phyloP scores from a whole-genome alignment of 129 eudicot species.

The Flaveria linearis region DNA sequence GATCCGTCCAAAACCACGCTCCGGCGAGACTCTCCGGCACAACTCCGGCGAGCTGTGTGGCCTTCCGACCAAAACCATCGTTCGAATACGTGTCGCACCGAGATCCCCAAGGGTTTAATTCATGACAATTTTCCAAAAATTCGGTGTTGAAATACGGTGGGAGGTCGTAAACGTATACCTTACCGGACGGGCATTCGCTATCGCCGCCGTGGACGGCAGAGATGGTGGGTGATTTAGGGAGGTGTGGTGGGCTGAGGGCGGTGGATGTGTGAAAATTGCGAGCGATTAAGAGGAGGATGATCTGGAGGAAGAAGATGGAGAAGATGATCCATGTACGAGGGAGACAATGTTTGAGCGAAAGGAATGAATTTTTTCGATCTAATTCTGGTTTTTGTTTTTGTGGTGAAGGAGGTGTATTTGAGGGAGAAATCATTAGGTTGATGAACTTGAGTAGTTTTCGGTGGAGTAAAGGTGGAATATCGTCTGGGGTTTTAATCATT shows the following conservation, averaged over 20 bases:
- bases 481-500: conserved; percentile 25
- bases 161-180: conserved; percentile 59
- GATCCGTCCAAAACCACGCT: conserved; percentile 89
- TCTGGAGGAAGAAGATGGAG: conserved; percentile 66
- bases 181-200: conserved; percentile 49
- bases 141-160: conserved; percentile 57
- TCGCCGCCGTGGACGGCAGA: background rate
- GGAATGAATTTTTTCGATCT: conserved; percentile 44
- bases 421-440: conserved; percentile 61
- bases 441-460: conserved; percentile 30
- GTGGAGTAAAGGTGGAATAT: conserved; percentile 37
- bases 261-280: conserved; percentile 48
- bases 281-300: conserved; percentile 56
- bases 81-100: conserved; percentile 68
- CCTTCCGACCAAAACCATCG: conserved; percentile 55
- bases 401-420: conserved; percentile 37
- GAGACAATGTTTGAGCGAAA: conserved; percentile 44
- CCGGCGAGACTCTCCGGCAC: conserved; percentile 49
- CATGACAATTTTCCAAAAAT: conserved; percentile 54
- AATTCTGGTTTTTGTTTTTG: conserved; percentile 40
- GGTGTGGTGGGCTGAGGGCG: conserved; percentile 1
- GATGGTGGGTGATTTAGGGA: conserved; percentile 11
- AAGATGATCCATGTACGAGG: conserved; percentile 77
- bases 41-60: conserved; percentile 41
- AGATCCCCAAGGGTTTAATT: conserved; percentile 62